Evolutionary conservation across 768 basidiomycete genomes (phyloP), one percentile per base, ranked within the genome.

Genomic region (Pulveroboletus ravenelii): DNA sequence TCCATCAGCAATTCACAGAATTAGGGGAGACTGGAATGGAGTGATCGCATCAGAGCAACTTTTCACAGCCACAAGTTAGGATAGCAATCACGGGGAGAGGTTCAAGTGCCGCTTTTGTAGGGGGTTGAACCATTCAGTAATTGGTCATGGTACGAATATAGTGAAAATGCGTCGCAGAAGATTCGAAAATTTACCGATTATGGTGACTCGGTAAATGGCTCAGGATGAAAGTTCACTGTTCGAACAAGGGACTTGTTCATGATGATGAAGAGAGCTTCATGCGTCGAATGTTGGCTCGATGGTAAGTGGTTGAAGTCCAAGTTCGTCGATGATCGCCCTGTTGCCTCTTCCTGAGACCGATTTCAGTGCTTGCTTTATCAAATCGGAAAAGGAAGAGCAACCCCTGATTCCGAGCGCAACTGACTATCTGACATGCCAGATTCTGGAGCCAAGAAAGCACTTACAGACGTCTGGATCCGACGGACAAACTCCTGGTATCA

Each of bases 41-140:
- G 35, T 56, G 64, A 66, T 67, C 66, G 66, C 58, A 50, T 68
- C 45, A 40, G 42, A 61, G 39, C 40, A 55, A 50, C 47, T 30
- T 47, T 55, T 38, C 51, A 54, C 38, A 49, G 45, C 53, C 59
- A 52, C 56, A 55, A n/a, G 48, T 59, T 44, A 53, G 56, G 62
- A 43, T 31, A 61, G 60, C 60, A 66, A 60, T 66, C 60, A 17
- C 20, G 5, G 25, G 20, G 6, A 27, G 25, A 27, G n/a, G 18
- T 13, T 12, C 32, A 9, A 52, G 18, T 45, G 45, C 57, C 62
- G 58, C 60, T 52, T 49, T 53, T 36, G 32, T 43, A 53, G 52
- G 32, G 38, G 14, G 20, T 25, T 49, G 62, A 59, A 54, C 59
- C 65, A 53, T 63, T 61, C 54, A 59, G 59, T 38, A 55, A 66